Evolutionary conservation across 352 stramenopile species (phyloP), one percentile per base, ranked within the genome.

Genomic region (Sclerospora graminicola): DNA sequence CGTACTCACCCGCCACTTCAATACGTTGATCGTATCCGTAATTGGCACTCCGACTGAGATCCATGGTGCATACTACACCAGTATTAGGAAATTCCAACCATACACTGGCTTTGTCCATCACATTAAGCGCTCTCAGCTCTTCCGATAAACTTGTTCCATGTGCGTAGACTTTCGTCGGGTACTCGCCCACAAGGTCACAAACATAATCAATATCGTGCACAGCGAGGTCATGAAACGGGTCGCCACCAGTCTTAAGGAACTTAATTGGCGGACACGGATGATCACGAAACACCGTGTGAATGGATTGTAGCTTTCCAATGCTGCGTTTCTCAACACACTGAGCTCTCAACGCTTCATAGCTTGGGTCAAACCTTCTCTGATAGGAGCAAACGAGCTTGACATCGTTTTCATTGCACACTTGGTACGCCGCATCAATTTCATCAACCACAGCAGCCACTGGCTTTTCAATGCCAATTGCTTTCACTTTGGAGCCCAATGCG

Each of bases 11-110:
- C 35, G 80, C 77, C 11, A 97, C 66, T 62, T 97, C 89, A 46
- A 90, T 82, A 30, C 89, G 79, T 54, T 97, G 89, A 66, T 97
- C 89, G 55, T 97, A 97, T 27, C 89, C 89, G 48, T 95, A 96
- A 32, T 72, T 66, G 2, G 86, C 76, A 36, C 64, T 79, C 6
- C 88, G 76, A 49, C 77, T 94, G 14, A 96, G 50, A 27, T 89
- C 80, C 55, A 97, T 84, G 2, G 82, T 95, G 32, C 84, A 91
- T n/a, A 95, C 63, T 13, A 88, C 74, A 31, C 84, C 84, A 5
- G 63, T 61, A 7, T 9, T 59, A 0, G 54, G 51, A 39, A 88
- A 88, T 52, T 86, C 69, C 37, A 88, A 69, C 73, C 75, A 90
- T 7, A 90, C 73, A 44, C 69, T 86, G 27, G 78, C 78, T 38